Conservation (phyloP, 345 rosid species). For the Brassica carinata region DNA sequence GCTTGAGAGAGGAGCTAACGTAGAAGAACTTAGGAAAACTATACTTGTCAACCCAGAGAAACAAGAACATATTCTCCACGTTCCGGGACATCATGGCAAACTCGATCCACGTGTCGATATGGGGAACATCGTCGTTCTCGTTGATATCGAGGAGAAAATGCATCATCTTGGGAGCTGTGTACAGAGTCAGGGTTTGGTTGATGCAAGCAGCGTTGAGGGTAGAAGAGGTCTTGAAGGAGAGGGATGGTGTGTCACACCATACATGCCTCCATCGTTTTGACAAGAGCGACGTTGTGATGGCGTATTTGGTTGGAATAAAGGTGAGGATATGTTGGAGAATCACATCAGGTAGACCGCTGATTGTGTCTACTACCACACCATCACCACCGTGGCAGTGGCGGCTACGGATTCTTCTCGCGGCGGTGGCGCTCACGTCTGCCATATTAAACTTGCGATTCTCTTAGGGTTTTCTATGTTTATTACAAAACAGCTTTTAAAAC, state of each 20-base stretch:
- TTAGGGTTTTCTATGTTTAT: background rate
- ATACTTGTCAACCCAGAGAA: background rate
- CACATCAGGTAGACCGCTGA: constrained; percentile 5
- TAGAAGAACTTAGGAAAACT: background rate
- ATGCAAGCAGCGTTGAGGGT: background rate
- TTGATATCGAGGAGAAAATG: background rate
- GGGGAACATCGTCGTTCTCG: no score
- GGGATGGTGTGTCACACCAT: constrained; percentile 16
- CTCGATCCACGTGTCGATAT: background rate
- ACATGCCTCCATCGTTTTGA: constrained; percentile 26
- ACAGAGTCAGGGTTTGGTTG: background rate
- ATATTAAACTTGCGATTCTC: background rate
- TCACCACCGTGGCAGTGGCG: background rate
- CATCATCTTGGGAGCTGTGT: background rate
- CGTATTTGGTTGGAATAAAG: background rate
- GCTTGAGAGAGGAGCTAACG: background rate
- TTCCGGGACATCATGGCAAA: constrained; percentile 6
- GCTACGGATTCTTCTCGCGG: background rate
- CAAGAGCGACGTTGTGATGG: constrained; percentile 22
- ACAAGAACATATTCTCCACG: background rate
- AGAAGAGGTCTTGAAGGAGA: background rate
- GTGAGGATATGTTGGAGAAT: constrained; percentile 19
- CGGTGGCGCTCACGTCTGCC: constrained; percentile 7
- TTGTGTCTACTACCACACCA: background rate
- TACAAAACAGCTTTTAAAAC: background rate